Evolutionary conservation across 345 rosid species (phyloP).

Genomic region (Camelina neglecta): DNA sequence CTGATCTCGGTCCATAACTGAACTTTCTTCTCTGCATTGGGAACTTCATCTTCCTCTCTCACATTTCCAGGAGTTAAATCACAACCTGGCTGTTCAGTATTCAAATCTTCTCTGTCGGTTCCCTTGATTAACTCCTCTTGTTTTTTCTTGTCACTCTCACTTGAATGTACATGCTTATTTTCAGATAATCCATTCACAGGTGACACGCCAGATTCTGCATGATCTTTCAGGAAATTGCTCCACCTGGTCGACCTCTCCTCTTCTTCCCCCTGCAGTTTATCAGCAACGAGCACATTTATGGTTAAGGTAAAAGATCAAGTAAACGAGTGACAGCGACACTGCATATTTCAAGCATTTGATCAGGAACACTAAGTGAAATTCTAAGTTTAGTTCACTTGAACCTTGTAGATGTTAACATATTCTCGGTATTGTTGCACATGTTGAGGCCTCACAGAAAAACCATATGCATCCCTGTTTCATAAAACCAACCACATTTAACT

Average conservation of each 20-base stretch:
- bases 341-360: conserved; percentile 8
- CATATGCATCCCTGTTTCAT: conserved; percentile 90
- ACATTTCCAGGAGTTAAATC: conserved; percentile 46
- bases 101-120: conserved; percentile 40
- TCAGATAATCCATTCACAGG: conserved; percentile 45
- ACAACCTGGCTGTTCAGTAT: conserved; percentile 45
- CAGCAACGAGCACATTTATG: not conserved
- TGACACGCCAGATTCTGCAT: conserved; percentile 58
- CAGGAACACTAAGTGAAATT: conserved; percentile 6
- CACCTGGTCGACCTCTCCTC: conserved; percentile 97
- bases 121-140: conserved; percentile 45
- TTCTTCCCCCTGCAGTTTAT: conserved; percentile 81
- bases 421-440: conserved; percentile 89
- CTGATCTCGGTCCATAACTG: conserved; percentile 85
- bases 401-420: conserved; percentile 95
- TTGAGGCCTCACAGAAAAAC: conserved; percentile 96
- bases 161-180: conserved; percentile 44
- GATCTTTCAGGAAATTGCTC: conserved; percentile 73
- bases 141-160: conserved; percentile 46
- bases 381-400: conserved; percentile 32
- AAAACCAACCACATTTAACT: conserved; percentile 24
- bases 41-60: conserved; percentile 46
- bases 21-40: conserved; percentile 44
- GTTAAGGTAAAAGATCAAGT: conserved; percentile 5
- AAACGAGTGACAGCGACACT: conserved; percentile 24